Conservation (phyloP, 2,329 filamentous ascomycete genomes). For the Botryotinia globosa region DNA sequence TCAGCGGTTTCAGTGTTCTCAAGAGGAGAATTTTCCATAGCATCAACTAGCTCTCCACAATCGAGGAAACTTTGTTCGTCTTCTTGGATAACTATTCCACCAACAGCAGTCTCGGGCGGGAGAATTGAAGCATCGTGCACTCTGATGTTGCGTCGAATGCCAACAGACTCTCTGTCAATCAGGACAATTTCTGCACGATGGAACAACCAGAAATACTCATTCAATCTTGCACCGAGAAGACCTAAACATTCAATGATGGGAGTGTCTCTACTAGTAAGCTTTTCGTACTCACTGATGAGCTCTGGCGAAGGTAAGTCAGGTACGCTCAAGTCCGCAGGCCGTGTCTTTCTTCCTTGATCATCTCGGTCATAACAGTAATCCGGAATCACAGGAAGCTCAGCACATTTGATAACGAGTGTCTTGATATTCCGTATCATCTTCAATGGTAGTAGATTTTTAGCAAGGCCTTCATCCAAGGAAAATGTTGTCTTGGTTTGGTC, state of each 20-base stretch:
- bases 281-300: not conserved
- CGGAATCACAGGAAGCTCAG: not conserved
- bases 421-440: not conserved
- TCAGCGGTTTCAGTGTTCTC: not conserved
- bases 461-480: no score
- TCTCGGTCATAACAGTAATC: not conserved
- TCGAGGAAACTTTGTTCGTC: not conserved
- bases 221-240: not conserved
- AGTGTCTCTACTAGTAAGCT: not conserved
- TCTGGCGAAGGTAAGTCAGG: not conserved
- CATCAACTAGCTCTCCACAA: not conserved
- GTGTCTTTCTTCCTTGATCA: fast-evolving
- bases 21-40: not conserved
- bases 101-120: not conserved
- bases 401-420: not conserved
- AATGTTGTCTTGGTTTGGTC: no score
- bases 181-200: not conserved
- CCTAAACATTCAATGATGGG: not conserved
- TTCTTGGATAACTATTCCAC: not conserved
- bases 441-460: not conserved
- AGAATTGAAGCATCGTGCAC: not conserved
- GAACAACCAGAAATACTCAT: not conserved
- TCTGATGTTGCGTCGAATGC: not conserved
- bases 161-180: not conserved
- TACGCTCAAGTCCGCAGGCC: not conserved